These are phyloP conservation scores for Gossypium davidsonii DNA, from an alignment of 441 rosid genomes.

Conservation along the genomic window DNA sequence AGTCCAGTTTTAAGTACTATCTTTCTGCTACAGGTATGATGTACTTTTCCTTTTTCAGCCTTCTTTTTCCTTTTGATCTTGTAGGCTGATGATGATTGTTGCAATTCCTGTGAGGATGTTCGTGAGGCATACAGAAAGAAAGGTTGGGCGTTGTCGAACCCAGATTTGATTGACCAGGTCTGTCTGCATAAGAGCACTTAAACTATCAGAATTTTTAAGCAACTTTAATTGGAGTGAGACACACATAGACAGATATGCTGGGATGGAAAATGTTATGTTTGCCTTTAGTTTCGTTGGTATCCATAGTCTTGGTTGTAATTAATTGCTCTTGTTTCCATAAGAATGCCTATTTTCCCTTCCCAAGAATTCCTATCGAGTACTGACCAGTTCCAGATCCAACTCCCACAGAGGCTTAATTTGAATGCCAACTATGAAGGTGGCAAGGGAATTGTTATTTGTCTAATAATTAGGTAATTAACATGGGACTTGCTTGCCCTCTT, in stretches of 20 bases:
- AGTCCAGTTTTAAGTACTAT: background rate
- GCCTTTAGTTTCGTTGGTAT: background rate
- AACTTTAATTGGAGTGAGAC: background rate
- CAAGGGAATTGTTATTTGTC: background rate
- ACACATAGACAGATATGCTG: background rate
- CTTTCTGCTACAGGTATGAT: background rate
- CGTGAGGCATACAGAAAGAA: conserved; percentile 93
- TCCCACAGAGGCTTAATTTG: background rate
- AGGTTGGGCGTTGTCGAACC: conserved; percentile 91
- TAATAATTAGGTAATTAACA: background rate
- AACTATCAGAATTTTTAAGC: background rate
- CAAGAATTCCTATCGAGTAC: background rate
- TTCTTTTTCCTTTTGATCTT: background rate
- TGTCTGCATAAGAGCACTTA: conserved; percentile 13
- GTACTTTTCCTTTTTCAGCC: background rate
- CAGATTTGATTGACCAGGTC: conserved; percentile 82
- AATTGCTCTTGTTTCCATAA: background rate
- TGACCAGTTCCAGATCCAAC: background rate
- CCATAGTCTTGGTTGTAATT: background rate
- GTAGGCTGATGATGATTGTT: conserved; percentile 80
- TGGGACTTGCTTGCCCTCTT: background rate
- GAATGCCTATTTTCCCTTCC: background rate
- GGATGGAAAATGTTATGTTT: background rate
- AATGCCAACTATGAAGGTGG: background rate
- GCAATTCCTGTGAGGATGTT: conserved; percentile 90